phyloP scores from a whole-genome alignment of 2,329 filamentous ascomycete species.

The Boeremia lycopersici region DNA sequence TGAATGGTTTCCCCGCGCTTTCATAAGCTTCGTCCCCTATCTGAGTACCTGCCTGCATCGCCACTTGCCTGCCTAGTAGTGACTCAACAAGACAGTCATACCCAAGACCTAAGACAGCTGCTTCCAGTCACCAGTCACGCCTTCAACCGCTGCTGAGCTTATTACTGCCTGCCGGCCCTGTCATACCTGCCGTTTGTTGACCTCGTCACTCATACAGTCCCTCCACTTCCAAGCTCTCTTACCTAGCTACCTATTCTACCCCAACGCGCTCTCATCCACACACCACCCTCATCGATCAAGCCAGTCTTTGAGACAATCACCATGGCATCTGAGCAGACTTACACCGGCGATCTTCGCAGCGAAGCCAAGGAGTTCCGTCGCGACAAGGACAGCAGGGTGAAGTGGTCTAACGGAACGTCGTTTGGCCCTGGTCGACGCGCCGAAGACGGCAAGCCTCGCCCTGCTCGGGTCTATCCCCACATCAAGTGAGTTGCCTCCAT shows the following conservation, averaged over 20 bases:
- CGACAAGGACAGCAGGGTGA: conserved; percentile 56
- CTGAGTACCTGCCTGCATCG: conserved; percentile 32
- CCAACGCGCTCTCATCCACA: conserved; percentile 6
- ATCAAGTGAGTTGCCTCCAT: conserved; percentile 34
- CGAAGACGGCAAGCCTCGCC: conserved; percentile 45
- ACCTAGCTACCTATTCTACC: conserved; percentile 1
- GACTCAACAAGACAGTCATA: conserved; percentile 41
- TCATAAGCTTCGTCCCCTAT: conserved; percentile 22
- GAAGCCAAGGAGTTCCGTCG: conserved; percentile 59
- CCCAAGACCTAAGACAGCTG: conserved; percentile 41
- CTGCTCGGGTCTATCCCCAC: conserved; percentile 40
- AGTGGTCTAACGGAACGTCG: conserved; percentile 56
- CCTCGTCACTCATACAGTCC: conserved; percentile 14
- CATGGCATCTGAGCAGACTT: conserved; percentile 56
- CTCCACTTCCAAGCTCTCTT: conserved; percentile 6
- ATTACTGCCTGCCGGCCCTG: conserved; percentile 35
- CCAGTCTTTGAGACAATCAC: conserved; percentile 19
- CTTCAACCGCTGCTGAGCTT: conserved; percentile 30
- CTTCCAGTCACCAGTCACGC: conserved; percentile 37
- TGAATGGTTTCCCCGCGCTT: conserved; percentile 27
- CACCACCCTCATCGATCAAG: conserved; percentile 10
- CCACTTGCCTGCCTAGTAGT: conserved; percentile 34
- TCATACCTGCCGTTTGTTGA: conserved; percentile 18
- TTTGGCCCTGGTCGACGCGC: conserved; percentile 46
- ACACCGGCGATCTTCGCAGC: conserved; percentile 61